Base-by-base conservation (phyloP, 148 eudicot species). In the Persicaria tinctoria region DNA sequence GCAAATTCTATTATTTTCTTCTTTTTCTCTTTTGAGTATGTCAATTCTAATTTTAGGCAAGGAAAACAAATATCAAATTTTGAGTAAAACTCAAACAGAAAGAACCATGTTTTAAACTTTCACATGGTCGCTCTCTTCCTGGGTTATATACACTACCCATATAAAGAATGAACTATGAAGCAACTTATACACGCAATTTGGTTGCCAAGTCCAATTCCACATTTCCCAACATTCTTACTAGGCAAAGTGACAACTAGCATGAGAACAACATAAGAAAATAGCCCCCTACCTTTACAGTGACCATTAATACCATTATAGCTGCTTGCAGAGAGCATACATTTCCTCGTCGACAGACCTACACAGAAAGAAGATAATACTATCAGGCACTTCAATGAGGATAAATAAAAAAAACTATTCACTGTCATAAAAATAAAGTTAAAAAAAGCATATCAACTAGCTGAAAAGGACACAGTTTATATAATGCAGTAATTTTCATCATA, bases 271-370 rank as follows among this genome's bases (percentile, higher is more conserved):
- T 60, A 5, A 63, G 16, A 14, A 38, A 10, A 23, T 27, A 27
- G 32, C 10, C 27, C 45, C 51, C 18, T 48, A 48, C 74, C 74
- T 48, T 71, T 18, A 71, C 74, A 71, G 74, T 46, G 32, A 71
- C 44, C 74, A 71, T 47, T 48, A 71, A 50, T 20, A 47, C 74
- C 74, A 48, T 71, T 7, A 71, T 71, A 18, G 74, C 38, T 47
- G 74, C 54, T 23, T 71, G 74, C 55, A 71, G 74, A 8, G 74
- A 17, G 38, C 1, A 9, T 12, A 46, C 74, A 17, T 23, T 71
- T 53, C 55, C 47, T 17, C 55, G 54, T 41, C 17, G 74, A 71
- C 74, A 71, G 54, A 71, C 74, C 74, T 71, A 17, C 55, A 71
- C 46, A 32, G 14, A 13, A 38, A 12, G 48, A 66, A 10, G 48